phyloP scores from a whole-genome alignment of 495 filamentous ascomycete species.

The Neurospora sp. region DNA sequence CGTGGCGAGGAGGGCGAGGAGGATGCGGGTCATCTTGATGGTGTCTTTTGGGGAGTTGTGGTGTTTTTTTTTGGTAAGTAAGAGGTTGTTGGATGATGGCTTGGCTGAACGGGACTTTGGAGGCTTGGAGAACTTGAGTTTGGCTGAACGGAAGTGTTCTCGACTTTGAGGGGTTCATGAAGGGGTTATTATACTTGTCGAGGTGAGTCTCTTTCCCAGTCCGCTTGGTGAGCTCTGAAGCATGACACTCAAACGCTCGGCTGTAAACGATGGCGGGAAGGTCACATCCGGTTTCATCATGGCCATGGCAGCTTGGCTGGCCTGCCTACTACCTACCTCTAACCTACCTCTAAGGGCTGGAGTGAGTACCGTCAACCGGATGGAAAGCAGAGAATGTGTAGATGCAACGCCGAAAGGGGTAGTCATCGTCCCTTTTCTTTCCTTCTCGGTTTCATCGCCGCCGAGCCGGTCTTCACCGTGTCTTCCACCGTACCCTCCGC shows the following conservation, averaged over 20 bases:
- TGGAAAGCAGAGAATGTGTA: not conserved
- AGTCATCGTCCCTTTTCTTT: not conserved
- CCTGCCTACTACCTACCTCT: not conserved
- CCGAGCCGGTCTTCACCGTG: not conserved
- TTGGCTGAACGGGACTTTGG: not conserved
- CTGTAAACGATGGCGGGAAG: not conserved
- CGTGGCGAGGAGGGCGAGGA: constrained; percentile 9
- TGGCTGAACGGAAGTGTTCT: not conserved
- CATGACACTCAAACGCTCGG: not conserved
- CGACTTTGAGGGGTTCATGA: not conserved
- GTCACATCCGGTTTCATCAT: not conserved
- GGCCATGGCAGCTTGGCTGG: not conserved
- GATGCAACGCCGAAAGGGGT: not conserved
- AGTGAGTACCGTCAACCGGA: not conserved
- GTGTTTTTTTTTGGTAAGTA: not conserved
- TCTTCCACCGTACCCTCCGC: not conserved
- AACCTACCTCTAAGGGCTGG: not conserved
- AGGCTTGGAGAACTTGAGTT: not conserved
- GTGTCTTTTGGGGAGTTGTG: not conserved
- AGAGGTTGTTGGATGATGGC: not conserved
- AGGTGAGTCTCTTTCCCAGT: not conserved
- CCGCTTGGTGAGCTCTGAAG: not conserved
- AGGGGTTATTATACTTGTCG: not conserved
- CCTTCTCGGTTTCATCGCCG: not conserved
- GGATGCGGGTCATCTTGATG: constrained; percentile 12